These are phyloP conservation scores for Debaryomycetaceae sp. DNA, from an alignment of 1,139 yeast genomes.

Conservation along the genomic window DNA sequence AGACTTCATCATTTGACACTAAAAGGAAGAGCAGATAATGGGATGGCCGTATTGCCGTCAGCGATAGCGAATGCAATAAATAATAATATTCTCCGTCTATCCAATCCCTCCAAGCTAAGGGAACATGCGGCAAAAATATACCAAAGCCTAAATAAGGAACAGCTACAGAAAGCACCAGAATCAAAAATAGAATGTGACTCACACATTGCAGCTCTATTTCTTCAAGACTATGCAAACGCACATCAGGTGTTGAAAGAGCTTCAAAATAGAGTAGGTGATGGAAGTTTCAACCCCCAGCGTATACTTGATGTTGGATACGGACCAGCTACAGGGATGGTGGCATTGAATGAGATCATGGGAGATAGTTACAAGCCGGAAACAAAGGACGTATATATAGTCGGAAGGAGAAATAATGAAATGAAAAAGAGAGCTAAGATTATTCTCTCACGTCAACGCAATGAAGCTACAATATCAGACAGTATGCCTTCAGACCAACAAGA, in stretches of 20 bases:
- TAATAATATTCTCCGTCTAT: slow-evolving; percentile 53
- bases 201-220: slow-evolving; percentile 76
- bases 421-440: slow-evolving; percentile 73
- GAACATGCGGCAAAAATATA: slow-evolving; percentile 52
- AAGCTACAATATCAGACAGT: slow-evolving; percentile 24
- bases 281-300: slow-evolving; percentile 56
- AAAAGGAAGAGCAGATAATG: slow-evolving; percentile 45
- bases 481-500: neutral
- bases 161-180: slow-evolving; percentile 51
- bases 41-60: slow-evolving; percentile 47
- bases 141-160: slow-evolving; percentile 46
- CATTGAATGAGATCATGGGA: slow-evolving; percentile 79
- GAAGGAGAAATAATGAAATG: slow-evolving; percentile 64
- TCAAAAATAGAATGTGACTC: slow-evolving; percentile 71
- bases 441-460: slow-evolving; percentile 65
- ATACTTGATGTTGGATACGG: slow-evolving; percentile 86
- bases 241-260: slow-evolving; percentile 68
- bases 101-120: slow-evolving; percentile 55
- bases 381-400: slow-evolving; percentile 73
- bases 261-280: slow-evolving; percentile 46
- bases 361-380: slow-evolving; percentile 53
- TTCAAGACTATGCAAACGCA: slow-evolving; percentile 77
- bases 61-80: slow-evolving; percentile 54
- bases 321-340: slow-evolving; percentile 90
- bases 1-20: slow-evolving; percentile 48